Base-by-base conservation (phyloP, 371 early-diverging fungal species). In the Umbelopsis sp. region DNA sequence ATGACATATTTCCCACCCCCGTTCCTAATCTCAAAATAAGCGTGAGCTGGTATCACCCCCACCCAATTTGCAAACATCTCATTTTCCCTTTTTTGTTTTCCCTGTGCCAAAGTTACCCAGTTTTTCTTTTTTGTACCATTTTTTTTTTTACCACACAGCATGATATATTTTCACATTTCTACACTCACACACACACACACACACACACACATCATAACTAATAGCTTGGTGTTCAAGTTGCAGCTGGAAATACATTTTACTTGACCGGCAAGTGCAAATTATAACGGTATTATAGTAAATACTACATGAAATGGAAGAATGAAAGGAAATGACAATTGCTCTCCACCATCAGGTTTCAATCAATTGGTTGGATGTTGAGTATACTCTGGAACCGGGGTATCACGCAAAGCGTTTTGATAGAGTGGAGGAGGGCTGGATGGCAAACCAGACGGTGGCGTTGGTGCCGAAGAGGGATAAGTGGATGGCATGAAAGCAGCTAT, bases 401-500 rank as follows among this genome's bases (percentile, higher is more conserved):
- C 57, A 7, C 7, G 35, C 11, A 57, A 18, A n/a, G 57, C 57
- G 18, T 57, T 57, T 57, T 57, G 57, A 57, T 57, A 57, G 35
- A 57, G 8, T 32, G 57, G 57, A 29, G 57, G 57, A 3, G 57
- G 57, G 35, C 57, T 57, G 57, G 57, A 29, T 57, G 57, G 18
- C n/a, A 18, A 0, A 16, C 3, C 18, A 2, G 35, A 16, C 3
- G 6, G 41, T 41, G 41, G 29, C 18, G 35, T 29, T 57, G 8
- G 53, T 29, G 24, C 5, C 4, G 53, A 29, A 18, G 57, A 10
- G 18, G 57, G 57, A 18, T 57, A 57, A 12, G 57, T 25, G 9
- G 57, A 57, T 5, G 57, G 57, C 57, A 57, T 57, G 38, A 35
- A 57, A 14, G 57, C 57, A n/a, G 57, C 57, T 8, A 57, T 57